Evolutionary conservation across 345 rosid species (phyloP).

Genomic region (Linum tenue): DNA sequence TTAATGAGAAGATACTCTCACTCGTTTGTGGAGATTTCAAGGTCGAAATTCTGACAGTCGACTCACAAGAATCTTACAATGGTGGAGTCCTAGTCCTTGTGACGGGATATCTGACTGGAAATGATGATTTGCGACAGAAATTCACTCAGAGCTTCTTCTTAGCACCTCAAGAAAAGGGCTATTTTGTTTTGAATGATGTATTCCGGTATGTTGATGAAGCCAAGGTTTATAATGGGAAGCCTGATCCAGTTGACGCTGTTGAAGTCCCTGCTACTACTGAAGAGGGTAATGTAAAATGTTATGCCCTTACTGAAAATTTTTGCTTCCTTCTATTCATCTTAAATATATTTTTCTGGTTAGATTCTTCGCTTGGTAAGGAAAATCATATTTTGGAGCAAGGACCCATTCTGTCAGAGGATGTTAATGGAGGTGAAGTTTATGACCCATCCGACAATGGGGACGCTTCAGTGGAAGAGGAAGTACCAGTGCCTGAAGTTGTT

Average conservation of each 20-base stretch:
- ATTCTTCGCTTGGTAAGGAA: constrained; percentile 21
- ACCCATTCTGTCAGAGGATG: constrained; percentile 25
- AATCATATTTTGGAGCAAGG: constrained; percentile 30
- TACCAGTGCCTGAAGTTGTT: constrained; percentile 43
- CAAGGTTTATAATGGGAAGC: constrained; percentile 13
- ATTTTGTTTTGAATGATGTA: constrained; percentile 89
- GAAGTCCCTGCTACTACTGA: constrained; percentile 26
- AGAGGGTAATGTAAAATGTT: constrained; percentile 25
- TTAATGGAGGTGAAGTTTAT: constrained; percentile 21
- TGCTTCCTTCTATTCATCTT: background rate
- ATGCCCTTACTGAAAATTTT: background rate
- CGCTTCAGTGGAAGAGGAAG: constrained; percentile 27
- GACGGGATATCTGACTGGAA: constrained; percentile 67
- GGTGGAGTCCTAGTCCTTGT: constrained; percentile 73
- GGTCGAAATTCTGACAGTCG: constrained; percentile 64
- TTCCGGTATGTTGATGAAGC: constrained; percentile 59
- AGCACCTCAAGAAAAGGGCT: constrained; percentile 91
- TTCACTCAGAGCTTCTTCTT: constrained; percentile 82
- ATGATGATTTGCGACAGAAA: constrained; percentile 39
- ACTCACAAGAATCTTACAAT: constrained; percentile 62
- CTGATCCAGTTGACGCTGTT: constrained; percentile 10
- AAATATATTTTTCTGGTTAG: constrained; percentile 17
- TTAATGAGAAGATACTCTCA: constrained; percentile 67
- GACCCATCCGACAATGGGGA: constrained; percentile 34
- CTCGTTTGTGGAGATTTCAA: constrained; percentile 41